Evolutionary conservation across 306 rosid species (phyloP), one percentile per base, ranked within the genome.

Genomic region (Spatholobus suberectus): DNA sequence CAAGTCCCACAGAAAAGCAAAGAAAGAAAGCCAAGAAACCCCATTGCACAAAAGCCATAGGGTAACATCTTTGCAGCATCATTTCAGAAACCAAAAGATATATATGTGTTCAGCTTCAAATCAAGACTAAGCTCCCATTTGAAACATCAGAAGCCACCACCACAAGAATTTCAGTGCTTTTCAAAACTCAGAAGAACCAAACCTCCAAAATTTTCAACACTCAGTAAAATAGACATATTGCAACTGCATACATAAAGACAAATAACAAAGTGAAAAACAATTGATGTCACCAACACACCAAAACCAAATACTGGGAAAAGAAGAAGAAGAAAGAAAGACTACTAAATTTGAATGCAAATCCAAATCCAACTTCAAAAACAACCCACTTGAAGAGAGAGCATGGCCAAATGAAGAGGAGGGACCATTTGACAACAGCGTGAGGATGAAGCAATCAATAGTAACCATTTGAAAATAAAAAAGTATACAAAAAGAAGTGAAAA

Each of bases 11-110:
- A 82, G 76, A 82, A 14, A 54, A 82, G 66, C 68, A 81, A 75
- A 87, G 21, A 71, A 82, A 89, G 75, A 82, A 89, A 66, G 85
- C 84, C 81, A 87, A 58, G 41, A 87, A 75, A 47, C 86, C 67
- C 87, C 89, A 87, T 79, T 74, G 83, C 76, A 87, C 80, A 70
- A 89, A 66, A 74, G 80, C 26, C 73, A 68, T 81, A 37, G 82
- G 77, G 58, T 78, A 40, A 57, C 70, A 61, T 65, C 79, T 70
- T 26, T 41, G 59, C 43, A 63, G 63, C 82, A 41, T 62, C 91
- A 85, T 87, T 69, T 29, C 57, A 51, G 71, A 83, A 86, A 83
- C 49, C 86, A 83, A 49, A 83, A 52, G 51, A 37, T 66, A 6
- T 37, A 23, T n/a, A 14, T 9, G 15, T 75, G 69, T 72, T 52